Evolutionary conservation across 495 filamentous ascomycete species (phyloP), one percentile per base, ranked within the genome.

Genomic region (Sporormia fimetaria): DNA sequence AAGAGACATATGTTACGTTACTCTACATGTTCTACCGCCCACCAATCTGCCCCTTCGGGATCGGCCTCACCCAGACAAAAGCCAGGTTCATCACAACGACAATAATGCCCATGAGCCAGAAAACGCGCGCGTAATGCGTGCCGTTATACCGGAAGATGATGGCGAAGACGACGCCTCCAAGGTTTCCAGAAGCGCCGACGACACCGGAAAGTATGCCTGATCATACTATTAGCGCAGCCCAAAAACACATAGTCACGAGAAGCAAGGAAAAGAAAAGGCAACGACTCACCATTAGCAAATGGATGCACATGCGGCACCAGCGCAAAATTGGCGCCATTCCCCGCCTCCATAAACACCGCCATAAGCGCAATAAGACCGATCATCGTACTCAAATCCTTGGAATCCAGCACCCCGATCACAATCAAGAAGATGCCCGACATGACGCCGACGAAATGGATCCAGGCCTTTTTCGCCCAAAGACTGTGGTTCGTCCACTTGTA

Each of bases 61-160:
- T 68, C 1, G 82, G 81, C 14, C 64, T 61, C 41, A 87, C 80
- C 85, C 85, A 90, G 30, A 65, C 64, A 27, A 87, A 65, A 11
- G 62, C 60, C 12, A 88, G 18, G 45, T 81, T 83, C 4, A 83
- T 66, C 0, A 44, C 75, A 32, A 93, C 70, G 46, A 70, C 73
- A 6, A 92, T 75, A n/a, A 78, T 63, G 11, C 85, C 85, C 38
- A 87, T 83, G 40, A 88, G 79, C 83, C 83, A 87, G 55, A 90
- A 71, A 6, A 69, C 73, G 54, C 68, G 73, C 2, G 67, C 71
- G 44, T 87, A 94, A 40, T 78, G 55, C 0, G 55, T 66, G 2
- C 75, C 75, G 33, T 70, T 69, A 59, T 87, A 90, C 39, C 87
- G 66, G 67, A 94, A 90, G 44, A 94, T 74, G 37, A 93, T 74